Conservation (phyloP, 2,329 filamentous ascomycete genomes). For the Rutstroemia sp. region DNA sequence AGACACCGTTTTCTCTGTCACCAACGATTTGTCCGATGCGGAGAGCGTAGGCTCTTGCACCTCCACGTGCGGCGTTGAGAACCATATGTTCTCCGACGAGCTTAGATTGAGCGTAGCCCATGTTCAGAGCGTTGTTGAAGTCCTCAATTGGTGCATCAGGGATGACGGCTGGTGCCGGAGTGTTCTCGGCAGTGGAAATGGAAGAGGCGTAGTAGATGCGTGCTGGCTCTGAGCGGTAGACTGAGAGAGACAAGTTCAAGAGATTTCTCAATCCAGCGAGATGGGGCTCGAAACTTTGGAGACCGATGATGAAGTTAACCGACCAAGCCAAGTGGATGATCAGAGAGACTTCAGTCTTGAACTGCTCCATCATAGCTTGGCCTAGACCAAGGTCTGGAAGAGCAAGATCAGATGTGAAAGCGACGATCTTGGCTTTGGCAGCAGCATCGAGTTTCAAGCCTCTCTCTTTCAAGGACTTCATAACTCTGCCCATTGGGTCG, state of each 20-base stretch:
- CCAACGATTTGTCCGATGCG: conserved; percentile 45
- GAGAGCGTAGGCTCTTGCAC: conserved; percentile 31
- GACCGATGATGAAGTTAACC: conserved; percentile 8
- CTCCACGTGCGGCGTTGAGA: conserved; percentile 28
- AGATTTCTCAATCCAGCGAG: conserved; percentile 18
- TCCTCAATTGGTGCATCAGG: conserved; percentile 28
- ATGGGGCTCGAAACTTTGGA: conserved; percentile 19
- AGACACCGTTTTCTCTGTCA: conserved; percentile 36
- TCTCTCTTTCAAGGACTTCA: conserved; percentile 6
- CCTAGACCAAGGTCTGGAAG: conserved; percentile 7
- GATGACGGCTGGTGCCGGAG: conserved; percentile 26
- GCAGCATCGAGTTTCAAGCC: conserved; percentile 2
- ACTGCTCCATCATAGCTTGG: conserved; percentile 24
- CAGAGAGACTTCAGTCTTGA: conserved; percentile 28
- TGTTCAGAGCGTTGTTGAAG: conserved; percentile 33
- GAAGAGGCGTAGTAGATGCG: conserved; percentile 34
- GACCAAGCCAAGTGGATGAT: conserved; percentile 13
- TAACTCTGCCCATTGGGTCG: conserved; percentile 9
- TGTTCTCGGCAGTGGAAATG: conserved; percentile 29
- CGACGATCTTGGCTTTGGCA: conserved; percentile 2
- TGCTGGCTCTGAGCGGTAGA: conserved; percentile 25
- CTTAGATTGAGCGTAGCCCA: conserved; percentile 44
- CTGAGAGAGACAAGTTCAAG: conserved; percentile 6
- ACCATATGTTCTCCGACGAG: conserved; percentile 40
- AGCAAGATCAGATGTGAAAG: conserved; percentile 4